A percentile compares a stretch with the other conserved stretches of the same genome.
These are phyloP conservation scores for Cladosporium colombiae DNA, from an alignment of 2,329 filamentous ascomycete species.

Conservation along the genomic window DNA sequence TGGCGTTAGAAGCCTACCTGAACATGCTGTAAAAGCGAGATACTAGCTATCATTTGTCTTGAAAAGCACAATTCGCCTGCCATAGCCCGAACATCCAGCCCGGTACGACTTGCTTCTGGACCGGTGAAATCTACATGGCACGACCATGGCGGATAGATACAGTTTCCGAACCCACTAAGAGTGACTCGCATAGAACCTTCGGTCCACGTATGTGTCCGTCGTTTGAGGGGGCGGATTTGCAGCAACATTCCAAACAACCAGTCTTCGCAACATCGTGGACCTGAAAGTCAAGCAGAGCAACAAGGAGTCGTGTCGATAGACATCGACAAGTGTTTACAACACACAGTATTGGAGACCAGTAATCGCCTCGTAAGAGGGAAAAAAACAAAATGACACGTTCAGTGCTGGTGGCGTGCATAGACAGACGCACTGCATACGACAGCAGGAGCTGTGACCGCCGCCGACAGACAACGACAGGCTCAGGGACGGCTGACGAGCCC, in stretches of 20 bases:
- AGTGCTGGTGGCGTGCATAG: background rate
- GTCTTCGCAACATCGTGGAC: background rate
- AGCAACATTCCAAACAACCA: background rate
- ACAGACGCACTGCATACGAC: conserved; percentile 18
- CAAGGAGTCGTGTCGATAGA: background rate
- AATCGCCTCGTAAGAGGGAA: background rate
- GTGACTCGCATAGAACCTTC: conserved; percentile 2
- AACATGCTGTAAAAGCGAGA: background rate
- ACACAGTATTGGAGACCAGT: background rate
- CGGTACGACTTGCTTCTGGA: background rate
- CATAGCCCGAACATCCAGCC: background rate
- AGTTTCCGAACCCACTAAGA: background rate
- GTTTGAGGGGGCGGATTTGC: background rate
- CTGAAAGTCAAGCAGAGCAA: background rate
- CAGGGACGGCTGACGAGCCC: conserved; percentile 13
- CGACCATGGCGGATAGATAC: background rate
- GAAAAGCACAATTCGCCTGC: background rate
- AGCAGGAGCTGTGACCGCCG: conserved; percentile 11
- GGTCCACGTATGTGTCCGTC: background rate
- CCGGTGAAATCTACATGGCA: background rate
- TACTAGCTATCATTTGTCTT: background rate
- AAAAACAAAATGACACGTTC: background rate
- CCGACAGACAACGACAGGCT: conserved; percentile 1
- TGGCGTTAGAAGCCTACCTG: background rate
- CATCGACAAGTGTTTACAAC: background rate